phyloP scores from a whole-genome alignment of 106 monocot genomes.

The Apostasia ramifera region DNA sequence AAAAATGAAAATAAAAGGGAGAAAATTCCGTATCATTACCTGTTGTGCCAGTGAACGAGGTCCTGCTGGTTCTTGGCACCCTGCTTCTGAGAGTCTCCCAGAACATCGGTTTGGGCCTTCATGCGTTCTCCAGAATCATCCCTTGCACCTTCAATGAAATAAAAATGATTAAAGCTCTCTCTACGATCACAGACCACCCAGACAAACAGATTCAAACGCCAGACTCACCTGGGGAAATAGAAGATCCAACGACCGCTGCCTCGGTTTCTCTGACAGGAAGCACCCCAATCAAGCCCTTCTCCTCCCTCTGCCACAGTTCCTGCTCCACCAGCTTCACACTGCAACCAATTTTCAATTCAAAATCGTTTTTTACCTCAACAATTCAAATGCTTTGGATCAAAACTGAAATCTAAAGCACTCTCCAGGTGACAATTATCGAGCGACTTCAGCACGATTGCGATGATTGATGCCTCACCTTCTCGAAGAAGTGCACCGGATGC shows the following conservation, averaged over 20 bases:
- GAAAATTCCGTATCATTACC: constrained; percentile 20
- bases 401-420: background rate
- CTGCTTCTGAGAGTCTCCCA: constrained; percentile 63
- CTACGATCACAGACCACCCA: background rate
- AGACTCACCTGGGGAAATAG: constrained; percentile 59
- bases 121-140: constrained; percentile 50
- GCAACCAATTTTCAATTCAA: constrained; percentile 11
- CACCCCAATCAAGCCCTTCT: constrained; percentile 96
- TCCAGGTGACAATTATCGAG: too few relatives aligned
- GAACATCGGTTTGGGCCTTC: constrained; percentile 34
- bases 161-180: background rate
- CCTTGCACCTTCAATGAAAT: constrained; percentile 34
- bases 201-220: background rate
- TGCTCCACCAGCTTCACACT: constrained; percentile 98
- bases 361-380: background rate
- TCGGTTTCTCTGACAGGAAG: constrained; percentile 84
- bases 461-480: constrained; percentile 39
- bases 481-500: constrained; percentile 92
- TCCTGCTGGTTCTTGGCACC: constrained; percentile 74
- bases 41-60: constrained; percentile 85
- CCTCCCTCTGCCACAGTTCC: constrained; percentile 95
- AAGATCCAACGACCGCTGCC: constrained; percentile 28
- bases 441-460: background rate
- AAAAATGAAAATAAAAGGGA: too few relatives aligned
- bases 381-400: background rate